Evolutionary conservation across 208 protist genomes (phyloP), one percentile per base, ranked within the genome.

Genomic region (Phytomonas sp.): DNA sequence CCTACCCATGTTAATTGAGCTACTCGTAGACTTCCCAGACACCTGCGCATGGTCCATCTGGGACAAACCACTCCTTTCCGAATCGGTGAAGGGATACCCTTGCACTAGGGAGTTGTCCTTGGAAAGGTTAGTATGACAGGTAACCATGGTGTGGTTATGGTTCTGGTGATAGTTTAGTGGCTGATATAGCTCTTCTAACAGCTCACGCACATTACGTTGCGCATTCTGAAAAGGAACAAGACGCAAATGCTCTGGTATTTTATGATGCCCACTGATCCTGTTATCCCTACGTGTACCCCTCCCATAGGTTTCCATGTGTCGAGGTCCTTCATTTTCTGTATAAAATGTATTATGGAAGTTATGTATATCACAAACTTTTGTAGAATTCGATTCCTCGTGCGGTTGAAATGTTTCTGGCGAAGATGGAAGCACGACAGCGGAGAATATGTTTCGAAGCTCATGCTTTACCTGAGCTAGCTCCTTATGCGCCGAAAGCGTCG

Each of bases 131-230:
- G 46, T 56, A 26, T 11, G 46, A 26, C 20, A 56, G 17, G 20
- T 56, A 1, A 56, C 46, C 46, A 1, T 56, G 46, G 46, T 1
- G 0, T 68, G 51, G 17, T 68, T 30, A 36, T 68, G n/a, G 1
- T 26, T 31, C 65, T 68, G 33, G 15, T 51, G 36, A 36, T 60
- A 32, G 36, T 68, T 36, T n/a, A 62, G 8, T 68, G 81, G 75
- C 0, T 79, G 79, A 66, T 83, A 92, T n/a, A 95, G 77, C 67
- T 95, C 89, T 46, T 91, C 82, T 23, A 95, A 79, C 30, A 95
- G 83, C 56, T 95, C 74, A 17, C 84, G 78, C 33, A 95, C 83
- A 23, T 80, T 87, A 40, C 83, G 80, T 43, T 81, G 78, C 26
- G 70, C 32, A 20, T 40, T 36, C 53, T 66, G 62, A 64, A 70